A percentile compares a stretch with the other conserved stretches of the same genome.
Evolutionary conservation across 495 filamentous ascomycete genomes (phyloP).

Genomic region (Cenococcum geophilum): DNA sequence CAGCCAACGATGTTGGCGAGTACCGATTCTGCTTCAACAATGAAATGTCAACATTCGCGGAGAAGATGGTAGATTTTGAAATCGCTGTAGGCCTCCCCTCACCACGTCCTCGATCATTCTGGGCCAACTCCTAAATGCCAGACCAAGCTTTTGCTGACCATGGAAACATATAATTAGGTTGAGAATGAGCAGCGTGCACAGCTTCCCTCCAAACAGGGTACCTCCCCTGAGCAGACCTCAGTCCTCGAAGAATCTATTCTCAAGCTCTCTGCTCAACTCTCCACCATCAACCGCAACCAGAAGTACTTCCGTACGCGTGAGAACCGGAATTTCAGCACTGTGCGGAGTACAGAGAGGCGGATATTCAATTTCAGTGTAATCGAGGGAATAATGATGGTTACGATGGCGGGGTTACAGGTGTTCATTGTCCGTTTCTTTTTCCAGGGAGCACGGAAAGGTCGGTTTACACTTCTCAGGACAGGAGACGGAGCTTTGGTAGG

Average conservation of each 20-base stretch:
- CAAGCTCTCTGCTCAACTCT: slow-evolving; percentile 88
- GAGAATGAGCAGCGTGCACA: slow-evolving; percentile 85
- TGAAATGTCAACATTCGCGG: slow-evolving; percentile 93
- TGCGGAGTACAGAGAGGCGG: slow-evolving; percentile 86
- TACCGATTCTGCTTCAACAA: slow-evolving; percentile 99
- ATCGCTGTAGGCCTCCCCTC: slow-evolving; percentile 64
- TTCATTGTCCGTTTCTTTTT: slow-evolving; percentile 99
- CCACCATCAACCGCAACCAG: slow-evolving; percentile 95
- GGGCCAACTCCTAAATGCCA: not conserved
- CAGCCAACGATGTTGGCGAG: slow-evolving; percentile 85
- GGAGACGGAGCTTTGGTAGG: not conserved
- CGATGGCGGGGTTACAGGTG: slow-evolving; percentile 95
- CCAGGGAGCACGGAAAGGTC: slow-evolving; percentile 77
- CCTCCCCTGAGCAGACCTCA: slow-evolving; percentile 82
- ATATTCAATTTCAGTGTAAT: slow-evolving; percentile 98
- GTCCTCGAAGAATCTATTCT: slow-evolving; percentile 91
- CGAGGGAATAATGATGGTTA: slow-evolving; percentile 84
- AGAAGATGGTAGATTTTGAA: slow-evolving; percentile 99
- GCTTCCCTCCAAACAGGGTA: slow-evolving; percentile 85
- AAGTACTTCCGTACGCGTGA: slow-evolving; percentile 99
- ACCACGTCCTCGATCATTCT: not conserved
- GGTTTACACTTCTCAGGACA: slow-evolving; percentile 25
- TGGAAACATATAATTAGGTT: slow-evolving; percentile 51
- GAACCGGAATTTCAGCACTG: slow-evolving; percentile 98
- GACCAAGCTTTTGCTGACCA: not conserved